Conservation (phyloP, 2,329 filamentous ascomycete genomes). For the Lachnellula hyalina region DNA sequence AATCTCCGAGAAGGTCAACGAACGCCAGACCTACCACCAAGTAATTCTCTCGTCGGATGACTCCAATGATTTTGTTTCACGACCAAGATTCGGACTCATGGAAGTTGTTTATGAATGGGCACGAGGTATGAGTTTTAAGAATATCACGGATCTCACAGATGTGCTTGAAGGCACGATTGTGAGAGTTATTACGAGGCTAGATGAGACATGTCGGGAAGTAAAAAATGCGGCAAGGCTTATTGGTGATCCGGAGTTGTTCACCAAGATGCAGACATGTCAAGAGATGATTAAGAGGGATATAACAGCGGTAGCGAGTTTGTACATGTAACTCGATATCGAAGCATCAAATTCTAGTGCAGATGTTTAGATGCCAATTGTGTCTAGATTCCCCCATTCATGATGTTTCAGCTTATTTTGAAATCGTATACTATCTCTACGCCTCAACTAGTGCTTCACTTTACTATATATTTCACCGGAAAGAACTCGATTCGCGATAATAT, state of each 20-base stretch:
- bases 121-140: constrained; percentile 94
- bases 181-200: constrained; percentile 83
- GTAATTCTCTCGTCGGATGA: constrained; percentile 88
- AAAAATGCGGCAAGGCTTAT: constrained; percentile 96
- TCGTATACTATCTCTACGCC: too few species aligned
- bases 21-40: constrained; percentile 82
- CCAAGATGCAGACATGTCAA: constrained; percentile 96
- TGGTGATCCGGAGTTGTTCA: constrained; percentile 85
- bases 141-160: constrained; percentile 92
- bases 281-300: constrained; percentile 97
- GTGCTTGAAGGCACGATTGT: constrained; percentile 98
- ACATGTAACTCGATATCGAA: constrained; percentile 55
- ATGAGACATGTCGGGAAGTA: constrained; percentile 95
- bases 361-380: background rate
- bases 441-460: too few species aligned
- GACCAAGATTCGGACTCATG: constrained; percentile 85
- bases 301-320: constrained; percentile 80
- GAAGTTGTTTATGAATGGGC: constrained; percentile 99
- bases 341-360: background rate
- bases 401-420: too few species aligned
- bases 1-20: constrained; percentile 89
- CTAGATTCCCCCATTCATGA: background rate
- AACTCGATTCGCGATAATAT: background rate
- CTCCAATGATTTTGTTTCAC: constrained; percentile 83
- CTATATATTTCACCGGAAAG: background rate